Conservation (phyloP, 331 rosid species). For the Ulmus americana region DNA sequence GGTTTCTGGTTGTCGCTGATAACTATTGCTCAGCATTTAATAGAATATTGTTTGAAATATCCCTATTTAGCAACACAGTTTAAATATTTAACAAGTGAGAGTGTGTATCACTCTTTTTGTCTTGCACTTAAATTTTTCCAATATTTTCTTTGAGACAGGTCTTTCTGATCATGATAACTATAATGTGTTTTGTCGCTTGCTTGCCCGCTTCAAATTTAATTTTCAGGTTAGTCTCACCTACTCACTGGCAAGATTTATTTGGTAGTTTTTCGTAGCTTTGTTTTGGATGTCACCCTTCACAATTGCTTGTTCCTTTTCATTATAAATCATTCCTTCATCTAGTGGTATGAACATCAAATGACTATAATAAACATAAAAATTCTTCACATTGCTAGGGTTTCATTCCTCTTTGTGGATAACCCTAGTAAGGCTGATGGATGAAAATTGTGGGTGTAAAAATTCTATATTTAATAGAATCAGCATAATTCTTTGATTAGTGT, state of each 20-base stretch:
- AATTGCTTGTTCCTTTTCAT: not conserved
- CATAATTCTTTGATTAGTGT: no score
- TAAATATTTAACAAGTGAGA: not conserved
- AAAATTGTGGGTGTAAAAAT: no score
- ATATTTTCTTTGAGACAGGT: constrained; percentile 32
- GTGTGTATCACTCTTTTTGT: not conserved
- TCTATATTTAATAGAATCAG: no score
- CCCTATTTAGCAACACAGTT: not conserved
- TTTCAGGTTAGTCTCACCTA: constrained; percentile 36
- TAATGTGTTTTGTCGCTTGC: constrained; percentile 51
- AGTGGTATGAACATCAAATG: not conserved
- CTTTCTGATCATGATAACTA: constrained; percentile 53
- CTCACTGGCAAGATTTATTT: not conserved
- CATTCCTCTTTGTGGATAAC: no score
- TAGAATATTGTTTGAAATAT: not conserved
- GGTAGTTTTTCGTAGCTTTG: not conserved
- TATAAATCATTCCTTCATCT: no score
- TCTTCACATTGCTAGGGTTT: no score
- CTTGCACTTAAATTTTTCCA: not conserved
- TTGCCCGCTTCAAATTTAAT: constrained; percentile 48
- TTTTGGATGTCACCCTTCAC: not conserved
- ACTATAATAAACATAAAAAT: no score
- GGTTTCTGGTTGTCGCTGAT: no score
- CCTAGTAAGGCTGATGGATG: no score
- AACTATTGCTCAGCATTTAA: no score